phyloP scores from a whole-genome alignment of 306 rosid species.

The Trichosanthes cucumerina region DNA sequence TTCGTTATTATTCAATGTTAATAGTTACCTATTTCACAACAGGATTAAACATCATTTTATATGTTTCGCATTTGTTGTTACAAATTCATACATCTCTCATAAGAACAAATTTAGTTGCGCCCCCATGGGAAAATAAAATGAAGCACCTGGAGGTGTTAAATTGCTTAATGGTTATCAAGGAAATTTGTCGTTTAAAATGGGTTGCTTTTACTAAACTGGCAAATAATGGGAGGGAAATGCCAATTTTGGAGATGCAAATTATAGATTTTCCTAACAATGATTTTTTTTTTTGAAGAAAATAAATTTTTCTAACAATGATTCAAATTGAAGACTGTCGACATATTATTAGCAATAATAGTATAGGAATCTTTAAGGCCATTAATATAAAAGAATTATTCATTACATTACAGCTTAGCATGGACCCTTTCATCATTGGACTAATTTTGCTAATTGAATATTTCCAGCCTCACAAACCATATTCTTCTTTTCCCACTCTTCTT shows the following conservation, averaged over 20 bases:
- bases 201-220: neutral
- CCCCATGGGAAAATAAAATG: too few species aligned
- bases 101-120: too few species aligned
- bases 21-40: too few species aligned
- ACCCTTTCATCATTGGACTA: neutral
- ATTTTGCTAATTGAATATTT: neutral
- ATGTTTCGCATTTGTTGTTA: too few species aligned
- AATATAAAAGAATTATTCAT: neutral
- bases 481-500: neutral
- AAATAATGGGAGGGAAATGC: neutral
- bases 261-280: neutral
- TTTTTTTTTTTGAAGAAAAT: too few species aligned
- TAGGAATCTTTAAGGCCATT: neutral
- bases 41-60: too few species aligned
- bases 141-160: neutral
- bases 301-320: neutral
- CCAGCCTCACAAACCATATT: neutral
- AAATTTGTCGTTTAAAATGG: neutral
- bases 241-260: neutral
- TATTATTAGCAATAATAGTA: conserved; percentile 1
- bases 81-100: too few species aligned
- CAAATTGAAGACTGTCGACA: neutral
- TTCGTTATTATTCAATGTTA: too few species aligned
- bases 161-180: neutral
- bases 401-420: conserved; percentile 4